Evolutionary conservation across 1,139 yeast genomes (phyloP).

Genomic region (Magnusiomyces tetraspermus): DNA sequence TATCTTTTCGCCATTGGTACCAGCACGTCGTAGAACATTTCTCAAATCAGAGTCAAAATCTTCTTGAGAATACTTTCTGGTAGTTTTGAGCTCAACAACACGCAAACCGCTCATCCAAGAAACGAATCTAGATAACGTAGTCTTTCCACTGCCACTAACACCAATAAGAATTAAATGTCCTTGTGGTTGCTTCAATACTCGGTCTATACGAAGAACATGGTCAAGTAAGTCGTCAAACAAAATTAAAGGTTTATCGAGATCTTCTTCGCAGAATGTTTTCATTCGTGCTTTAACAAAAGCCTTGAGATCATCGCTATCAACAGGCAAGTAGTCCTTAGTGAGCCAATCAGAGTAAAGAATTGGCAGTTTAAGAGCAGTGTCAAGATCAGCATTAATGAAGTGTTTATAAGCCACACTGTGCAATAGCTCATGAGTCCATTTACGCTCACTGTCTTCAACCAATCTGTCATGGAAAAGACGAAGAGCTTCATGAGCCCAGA

Average conservation of each 20-base stretch:
- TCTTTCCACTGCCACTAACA: slow-evolving; percentile 72
- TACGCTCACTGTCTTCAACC: slow-evolving; percentile 40
- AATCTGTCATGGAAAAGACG: slow-evolving; percentile 71
- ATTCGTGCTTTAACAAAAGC: slow-evolving; percentile 57
- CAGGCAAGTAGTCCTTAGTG: slow-evolving; percentile 52
- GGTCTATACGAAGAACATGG: slow-evolving; percentile 67
- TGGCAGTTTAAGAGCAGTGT: slow-evolving; percentile 39
- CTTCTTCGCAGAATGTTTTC: slow-evolving; percentile 61
- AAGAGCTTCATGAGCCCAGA: slow-evolving; percentile 79
- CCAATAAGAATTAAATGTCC: slow-evolving; percentile 92
- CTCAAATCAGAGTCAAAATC: slow-evolving; percentile 65
- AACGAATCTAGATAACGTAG: slow-evolving; percentile 69
- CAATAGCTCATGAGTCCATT: slow-evolving; percentile 45
- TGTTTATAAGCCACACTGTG: slow-evolving; percentile 30
- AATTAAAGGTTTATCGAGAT: slow-evolving; percentile 50
- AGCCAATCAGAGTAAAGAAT: slow-evolving; percentile 69
- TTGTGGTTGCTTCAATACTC: slow-evolving; percentile 76
- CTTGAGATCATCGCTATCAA: slow-evolving; percentile 40
- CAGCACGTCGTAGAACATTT: slow-evolving; percentile 41
- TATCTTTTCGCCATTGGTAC: slow-evolving; percentile 49
- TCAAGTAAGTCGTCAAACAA: slow-evolving; percentile 65
- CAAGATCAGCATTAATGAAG: slow-evolving; percentile 44
- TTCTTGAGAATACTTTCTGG: slow-evolving; percentile 43
- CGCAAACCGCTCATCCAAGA: slow-evolving; percentile 84
- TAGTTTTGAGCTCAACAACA: slow-evolving; percentile 50